Conservation (phyloP, 2,329 filamentous ascomycete species). For the Alternaria triticina region DNA sequence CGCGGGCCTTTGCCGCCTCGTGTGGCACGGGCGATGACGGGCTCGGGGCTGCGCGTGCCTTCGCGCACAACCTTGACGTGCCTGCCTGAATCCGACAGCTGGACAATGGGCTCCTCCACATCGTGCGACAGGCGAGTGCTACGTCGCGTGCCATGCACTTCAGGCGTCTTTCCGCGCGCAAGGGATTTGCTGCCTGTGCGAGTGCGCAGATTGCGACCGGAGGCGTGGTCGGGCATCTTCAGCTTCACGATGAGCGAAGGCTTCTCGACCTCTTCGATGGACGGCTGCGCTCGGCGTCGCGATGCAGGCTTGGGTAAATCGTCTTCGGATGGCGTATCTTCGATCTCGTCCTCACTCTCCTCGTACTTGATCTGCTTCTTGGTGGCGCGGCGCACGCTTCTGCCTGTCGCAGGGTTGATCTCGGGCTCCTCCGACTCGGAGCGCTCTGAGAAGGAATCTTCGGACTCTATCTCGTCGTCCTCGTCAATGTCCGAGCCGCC, state of each 20-base stretch:
- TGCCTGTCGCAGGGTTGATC: constrained; percentile 62
- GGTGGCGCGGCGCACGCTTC: constrained; percentile 62
- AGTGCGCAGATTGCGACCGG: constrained; percentile 40
- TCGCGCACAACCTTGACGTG: constrained; percentile 62
- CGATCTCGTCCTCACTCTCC: constrained; percentile 58
- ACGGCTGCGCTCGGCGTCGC: constrained; percentile 31
- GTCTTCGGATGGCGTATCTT: constrained; percentile 46
- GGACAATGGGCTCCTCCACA: constrained; percentile 62
- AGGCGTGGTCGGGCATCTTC: constrained; percentile 41
- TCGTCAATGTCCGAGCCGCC: constrained; percentile 48
- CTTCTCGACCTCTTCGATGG: constrained; percentile 36
- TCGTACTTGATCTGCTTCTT: constrained; percentile 63
- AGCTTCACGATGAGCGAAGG: constrained; percentile 51
- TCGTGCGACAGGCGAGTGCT: constrained; percentile 67
- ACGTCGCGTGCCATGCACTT: constrained; percentile 53
- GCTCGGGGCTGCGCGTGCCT: constrained; percentile 58
- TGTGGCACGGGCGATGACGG: constrained; percentile 52
- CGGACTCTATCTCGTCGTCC: constrained; percentile 57
- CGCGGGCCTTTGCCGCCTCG: constrained; percentile 58
- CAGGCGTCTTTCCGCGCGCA: constrained; percentile 46
- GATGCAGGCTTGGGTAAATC: constrained; percentile 30
- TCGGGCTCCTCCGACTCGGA: constrained; percentile 56
- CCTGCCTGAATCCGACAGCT: constrained; percentile 64
- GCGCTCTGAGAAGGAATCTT: constrained; percentile 51
- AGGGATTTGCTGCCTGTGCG: constrained; percentile 50